Evolutionary conservation across 108 stramenopile genomes (phyloP).

Genomic region (Cylindrotheca closterium): DNA sequence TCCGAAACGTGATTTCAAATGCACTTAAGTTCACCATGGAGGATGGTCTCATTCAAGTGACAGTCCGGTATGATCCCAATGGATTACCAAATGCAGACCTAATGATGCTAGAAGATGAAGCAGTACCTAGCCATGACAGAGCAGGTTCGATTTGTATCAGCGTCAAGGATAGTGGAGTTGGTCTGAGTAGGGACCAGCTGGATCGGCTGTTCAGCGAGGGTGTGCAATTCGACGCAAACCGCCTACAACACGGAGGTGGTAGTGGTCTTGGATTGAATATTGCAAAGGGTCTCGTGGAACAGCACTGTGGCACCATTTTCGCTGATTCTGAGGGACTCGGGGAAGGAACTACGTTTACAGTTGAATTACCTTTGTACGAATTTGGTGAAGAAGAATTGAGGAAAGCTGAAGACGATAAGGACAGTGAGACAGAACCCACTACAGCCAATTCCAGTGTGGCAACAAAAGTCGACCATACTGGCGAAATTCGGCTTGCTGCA

Average conservation of each 20-base stretch:
- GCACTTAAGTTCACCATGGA: constrained; percentile 39
- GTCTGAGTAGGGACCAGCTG: constrained; percentile 48
- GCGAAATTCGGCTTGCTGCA: not conserved
- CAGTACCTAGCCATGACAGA: not conserved
- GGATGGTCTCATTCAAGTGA: constrained; percentile 9
- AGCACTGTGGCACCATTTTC: constrained; percentile 46
- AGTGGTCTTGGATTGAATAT: constrained; percentile 73
- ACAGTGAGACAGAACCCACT: not conserved
- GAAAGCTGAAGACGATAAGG: not conserved
- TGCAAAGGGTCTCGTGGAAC: constrained; percentile 58
- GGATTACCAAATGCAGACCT: constrained; percentile 1
- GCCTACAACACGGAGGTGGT: constrained; percentile 62
- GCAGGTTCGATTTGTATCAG: constrained; percentile 29
- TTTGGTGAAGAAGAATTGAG: not conserved
- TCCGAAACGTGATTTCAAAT: constrained; percentile 47
- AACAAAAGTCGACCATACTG: not conserved
- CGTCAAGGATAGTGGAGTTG: constrained; percentile 58
- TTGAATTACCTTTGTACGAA: constrained; percentile 47
- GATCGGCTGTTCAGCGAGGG: constrained; percentile 49
- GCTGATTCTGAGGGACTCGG: constrained; percentile 49
- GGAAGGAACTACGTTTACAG: constrained; percentile 43
- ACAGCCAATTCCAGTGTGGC: not conserved
- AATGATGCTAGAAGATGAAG: not conserved
- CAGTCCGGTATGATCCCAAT: not conserved
- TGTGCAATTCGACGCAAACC: constrained; percentile 65